Evolutionary conservation across 495 filamentous ascomycete genomes (phyloP).

Genomic region (Daldinia caldariorum): DNA sequence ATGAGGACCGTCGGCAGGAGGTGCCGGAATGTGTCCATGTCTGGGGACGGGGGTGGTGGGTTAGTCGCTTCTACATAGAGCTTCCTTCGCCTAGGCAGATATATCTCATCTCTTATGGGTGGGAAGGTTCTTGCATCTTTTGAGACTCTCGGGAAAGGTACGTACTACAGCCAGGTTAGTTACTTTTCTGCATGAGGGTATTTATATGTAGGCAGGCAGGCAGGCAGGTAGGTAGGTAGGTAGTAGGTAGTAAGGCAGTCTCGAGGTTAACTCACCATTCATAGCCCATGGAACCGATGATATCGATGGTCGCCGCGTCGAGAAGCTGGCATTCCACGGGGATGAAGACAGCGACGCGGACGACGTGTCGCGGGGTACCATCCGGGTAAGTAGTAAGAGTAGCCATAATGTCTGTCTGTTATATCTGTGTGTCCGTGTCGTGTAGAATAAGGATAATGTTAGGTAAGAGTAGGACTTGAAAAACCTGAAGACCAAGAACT

Average conservation of each 20-base stretch:
- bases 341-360: conserved; percentile 58
- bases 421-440: not conserved
- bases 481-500: too few species aligned
- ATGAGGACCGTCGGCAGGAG: conserved; percentile 50
- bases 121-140: too few species aligned
- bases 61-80: not conserved
- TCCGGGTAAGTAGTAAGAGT: conserved; percentile 2
- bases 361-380: conserved; percentile 6
- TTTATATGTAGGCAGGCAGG: too few species aligned
- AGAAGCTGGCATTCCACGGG: conserved; percentile 57
- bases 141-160: too few species aligned
- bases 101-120: too few species aligned
- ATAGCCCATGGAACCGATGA: conserved; percentile 56
- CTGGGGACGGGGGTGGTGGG: conserved; percentile 8
- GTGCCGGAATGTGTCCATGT: conserved; percentile 46
- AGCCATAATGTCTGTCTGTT: conserved; percentile 23
- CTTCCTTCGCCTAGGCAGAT: too few species aligned
- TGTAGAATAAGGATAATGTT: too few species aligned
- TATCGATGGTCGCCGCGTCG: conserved; percentile 60
- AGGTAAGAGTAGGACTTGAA: too few species aligned
- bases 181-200: not conserved
- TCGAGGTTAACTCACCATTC: conserved; percentile 46
- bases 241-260: not conserved
- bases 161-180: conserved; percentile 32
- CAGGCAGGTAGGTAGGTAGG: too few species aligned